Percentiles rank a stretch among this genome's conserved stretches.
phyloP scores from a whole-genome alignment of 2,329 filamentous ascomycete species.

The Penicillium hordei region DNA sequence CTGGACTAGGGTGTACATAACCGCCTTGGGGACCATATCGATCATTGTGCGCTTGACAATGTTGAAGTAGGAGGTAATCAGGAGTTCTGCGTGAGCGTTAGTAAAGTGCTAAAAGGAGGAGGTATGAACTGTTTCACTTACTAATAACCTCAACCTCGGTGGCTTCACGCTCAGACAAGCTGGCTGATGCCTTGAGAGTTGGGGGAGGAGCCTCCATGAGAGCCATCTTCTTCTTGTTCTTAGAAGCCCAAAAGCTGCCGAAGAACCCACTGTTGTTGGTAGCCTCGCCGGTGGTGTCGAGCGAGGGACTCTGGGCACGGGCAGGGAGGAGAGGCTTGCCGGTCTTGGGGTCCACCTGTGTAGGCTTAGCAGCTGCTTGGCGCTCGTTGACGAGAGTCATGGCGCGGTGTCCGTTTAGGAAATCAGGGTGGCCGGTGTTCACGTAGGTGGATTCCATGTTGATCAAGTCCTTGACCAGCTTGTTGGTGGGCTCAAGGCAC shows the following conservation, averaged over 20 bases:
- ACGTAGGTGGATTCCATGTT: constrained; percentile 96
- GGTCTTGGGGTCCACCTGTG: constrained; percentile 97
- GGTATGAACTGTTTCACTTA: constrained; percentile 50
- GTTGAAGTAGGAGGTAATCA: constrained; percentile 97
- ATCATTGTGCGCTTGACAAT: constrained; percentile 99
- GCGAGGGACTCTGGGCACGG: constrained; percentile 72
- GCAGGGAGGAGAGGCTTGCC: constrained; percentile 90
- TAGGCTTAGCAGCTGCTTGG: constrained; percentile 74
- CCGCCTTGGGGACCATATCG: constrained; percentile 99
- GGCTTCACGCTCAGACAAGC: constrained; percentile 86
- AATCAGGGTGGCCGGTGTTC: constrained; percentile 97
- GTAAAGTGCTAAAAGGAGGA: neutral
- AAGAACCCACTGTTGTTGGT: constrained; percentile 80
- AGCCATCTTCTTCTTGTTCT: constrained; percentile 99
- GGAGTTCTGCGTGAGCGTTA: constrained; percentile 63
- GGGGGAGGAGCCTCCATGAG: constrained; percentile 96
- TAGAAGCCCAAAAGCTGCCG: constrained; percentile 95
- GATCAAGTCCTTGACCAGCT: constrained; percentile 89
- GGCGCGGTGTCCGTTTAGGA: constrained; percentile 89
- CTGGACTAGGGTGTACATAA: constrained; percentile 96
- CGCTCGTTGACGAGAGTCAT: constrained; percentile 98
- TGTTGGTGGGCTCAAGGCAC: constrained; percentile 96
- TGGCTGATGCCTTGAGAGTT: constrained; percentile 90
- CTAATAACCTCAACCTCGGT: constrained; percentile 98
- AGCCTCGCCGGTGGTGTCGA: constrained; percentile 57